These are phyloP conservation scores for Dryas alaskensis DNA, from an alignment of 306 rosid species.

Conservation along the genomic window DNA sequence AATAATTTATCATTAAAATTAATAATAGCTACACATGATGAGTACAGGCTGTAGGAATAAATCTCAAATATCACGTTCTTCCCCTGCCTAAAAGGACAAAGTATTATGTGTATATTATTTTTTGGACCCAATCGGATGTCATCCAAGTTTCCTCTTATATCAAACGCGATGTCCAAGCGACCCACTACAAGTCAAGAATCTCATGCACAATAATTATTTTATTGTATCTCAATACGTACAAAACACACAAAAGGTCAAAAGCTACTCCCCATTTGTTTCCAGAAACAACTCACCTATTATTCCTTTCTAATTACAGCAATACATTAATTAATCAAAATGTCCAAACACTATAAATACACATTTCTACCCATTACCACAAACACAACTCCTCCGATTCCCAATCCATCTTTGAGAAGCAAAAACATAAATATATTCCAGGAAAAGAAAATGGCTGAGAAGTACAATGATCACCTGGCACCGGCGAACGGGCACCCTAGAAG, in stretches of 20 bases:
- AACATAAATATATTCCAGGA: no score
- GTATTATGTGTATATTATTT: neutral
- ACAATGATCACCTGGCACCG: neutral
- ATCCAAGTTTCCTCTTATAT: neutral
- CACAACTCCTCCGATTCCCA: neutral
- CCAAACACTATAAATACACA: neutral
- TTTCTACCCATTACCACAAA: neutral
- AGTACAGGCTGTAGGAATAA: neutral
- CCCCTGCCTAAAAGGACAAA: neutral
- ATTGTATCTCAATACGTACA: no score
- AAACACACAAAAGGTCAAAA: no score
- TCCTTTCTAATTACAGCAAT: neutral
- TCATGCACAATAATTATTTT: no score
- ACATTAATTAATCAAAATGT: neutral
- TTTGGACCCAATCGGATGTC: constrained; percentile 2
- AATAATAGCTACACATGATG: neutral
- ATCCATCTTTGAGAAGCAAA: neutral
- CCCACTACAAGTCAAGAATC: constrained; percentile 15
- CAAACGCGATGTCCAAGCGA: neutral
- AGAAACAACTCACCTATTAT: constrained; percentile 10
- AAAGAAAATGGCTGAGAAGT: constrained; percentile 1
- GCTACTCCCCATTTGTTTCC: constrained; percentile 2
- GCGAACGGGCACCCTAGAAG: neutral
- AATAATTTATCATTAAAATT: neutral
- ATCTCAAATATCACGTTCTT: constrained; percentile 2